These are phyloP conservation scores for Ascocoryne sarcoides DNA, from an alignment of 2,329 filamentous ascomycete genomes.

Conservation along the genomic window DNA sequence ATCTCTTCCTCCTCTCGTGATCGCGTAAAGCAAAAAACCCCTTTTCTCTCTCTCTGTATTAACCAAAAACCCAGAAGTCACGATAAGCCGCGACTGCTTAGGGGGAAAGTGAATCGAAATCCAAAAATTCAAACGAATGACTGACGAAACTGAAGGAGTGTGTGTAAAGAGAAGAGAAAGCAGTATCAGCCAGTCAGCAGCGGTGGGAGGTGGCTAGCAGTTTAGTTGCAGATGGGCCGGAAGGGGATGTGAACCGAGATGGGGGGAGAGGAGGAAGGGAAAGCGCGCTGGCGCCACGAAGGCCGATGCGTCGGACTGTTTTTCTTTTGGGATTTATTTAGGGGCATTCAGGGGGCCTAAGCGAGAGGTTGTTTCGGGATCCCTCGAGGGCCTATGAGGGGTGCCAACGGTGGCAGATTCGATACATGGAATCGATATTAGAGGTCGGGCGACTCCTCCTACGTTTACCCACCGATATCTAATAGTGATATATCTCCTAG, in stretches of 20 bases:
- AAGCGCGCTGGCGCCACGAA: no score
- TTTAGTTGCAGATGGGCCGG: background rate
- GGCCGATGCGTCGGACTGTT: no score
- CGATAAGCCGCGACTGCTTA: conserved; percentile 5
- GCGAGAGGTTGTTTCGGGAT: no score
- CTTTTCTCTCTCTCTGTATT: conserved; percentile 4
- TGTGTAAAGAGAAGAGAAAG: conserved; percentile 6
- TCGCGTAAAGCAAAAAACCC: conserved; percentile 7
- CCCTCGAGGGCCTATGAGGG: no score
- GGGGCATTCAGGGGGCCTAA: no score
- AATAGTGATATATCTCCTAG: no score
- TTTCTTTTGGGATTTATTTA: no score
- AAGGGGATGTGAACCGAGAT: background rate
- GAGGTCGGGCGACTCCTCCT: no score
- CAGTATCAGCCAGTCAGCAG: conserved; percentile 1
- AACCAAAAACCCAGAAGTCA: conserved; percentile 14
- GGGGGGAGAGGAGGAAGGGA: background rate
- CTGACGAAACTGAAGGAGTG: conserved; percentile 13
- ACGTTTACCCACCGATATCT: no score
- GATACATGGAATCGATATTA: no score
- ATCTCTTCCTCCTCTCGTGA: conserved; percentile 11
- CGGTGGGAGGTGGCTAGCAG: background rate
- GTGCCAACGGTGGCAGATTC: no score
- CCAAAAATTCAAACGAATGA: conserved; percentile 17
- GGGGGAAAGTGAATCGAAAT: conserved; percentile 14